Conservation (phyloP, 1,284 basidiomycete species). For the Entoloma clypeatum region DNA sequence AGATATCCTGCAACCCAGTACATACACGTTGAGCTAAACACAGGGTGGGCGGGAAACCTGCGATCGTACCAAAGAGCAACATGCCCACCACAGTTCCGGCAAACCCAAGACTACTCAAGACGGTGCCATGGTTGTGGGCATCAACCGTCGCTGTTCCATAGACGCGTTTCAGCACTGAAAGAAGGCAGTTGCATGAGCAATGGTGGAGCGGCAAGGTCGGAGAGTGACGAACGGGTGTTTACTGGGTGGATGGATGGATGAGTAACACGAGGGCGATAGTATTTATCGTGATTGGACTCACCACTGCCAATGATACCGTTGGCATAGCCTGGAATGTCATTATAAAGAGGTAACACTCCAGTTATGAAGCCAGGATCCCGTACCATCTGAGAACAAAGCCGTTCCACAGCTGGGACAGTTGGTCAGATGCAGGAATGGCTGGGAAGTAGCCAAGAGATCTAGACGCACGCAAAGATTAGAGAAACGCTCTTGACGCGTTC, state of each 20-base stretch:
- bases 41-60: background rate
- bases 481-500: slow-evolving; percentile 52
- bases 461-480: slow-evolving; percentile 72
- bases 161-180: slow-evolving; percentile 57
- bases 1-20: slow-evolving; percentile 50
- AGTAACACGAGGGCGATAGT: background rate
- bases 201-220: slow-evolving; percentile 1
- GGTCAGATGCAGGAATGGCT: background rate
- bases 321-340: slow-evolving; percentile 60
- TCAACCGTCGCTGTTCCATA: slow-evolving; percentile 54
- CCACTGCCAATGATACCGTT: slow-evolving; percentile 77
- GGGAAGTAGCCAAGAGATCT: slow-evolving; percentile 1
- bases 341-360: slow-evolving; percentile 1
- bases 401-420: slow-evolving; percentile 63
- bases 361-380: background rate
- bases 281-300: slow-evolving; percentile 40
- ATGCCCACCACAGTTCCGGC: slow-evolving; percentile 86
- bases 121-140: slow-evolving; percentile 54
- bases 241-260: slow-evolving; percentile 34
- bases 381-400: slow-evolving; percentile 84
- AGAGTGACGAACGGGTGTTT: slow-evolving; percentile 52
- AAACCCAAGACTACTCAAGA: slow-evolving; percentile 67
- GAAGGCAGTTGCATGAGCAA: slow-evolving; percentile 7
- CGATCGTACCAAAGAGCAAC: slow-evolving; percentile 55
- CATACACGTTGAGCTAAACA: slow-evolving; percentile 1